These are phyloP conservation scores for Fraxinus angustifolia DNA, from an alignment of 305 asterid genomes.

Conservation along the genomic window DNA sequence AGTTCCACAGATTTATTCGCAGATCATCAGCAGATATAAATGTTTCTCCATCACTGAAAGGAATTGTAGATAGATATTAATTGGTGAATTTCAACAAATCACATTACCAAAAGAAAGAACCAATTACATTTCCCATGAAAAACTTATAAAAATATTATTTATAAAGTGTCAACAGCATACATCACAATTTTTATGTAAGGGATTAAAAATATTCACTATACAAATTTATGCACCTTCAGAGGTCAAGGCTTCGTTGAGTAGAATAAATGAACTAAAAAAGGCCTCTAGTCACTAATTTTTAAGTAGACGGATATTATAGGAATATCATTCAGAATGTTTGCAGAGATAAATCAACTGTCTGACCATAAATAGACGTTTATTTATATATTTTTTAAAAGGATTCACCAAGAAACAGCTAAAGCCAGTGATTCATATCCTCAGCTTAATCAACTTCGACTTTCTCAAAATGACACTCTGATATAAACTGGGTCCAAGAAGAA, in stretches of 20 bases:
- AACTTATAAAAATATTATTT: constrained; percentile 3
- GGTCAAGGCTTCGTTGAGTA: constrained; percentile 1
- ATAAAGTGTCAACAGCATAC: constrained; percentile 21
- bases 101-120: constrained; percentile 15
- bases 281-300: constrained; percentile 4
- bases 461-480: not conserved
- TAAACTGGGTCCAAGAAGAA: not conserved
- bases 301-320: constrained; percentile 15
- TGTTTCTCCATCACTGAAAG: constrained; percentile 88
- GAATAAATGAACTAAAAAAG: not conserved
- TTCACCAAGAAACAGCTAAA: not conserved
- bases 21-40: constrained; percentile 98
- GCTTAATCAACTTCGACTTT: not conserved
- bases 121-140: constrained; percentile 10
- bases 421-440: not conserved
- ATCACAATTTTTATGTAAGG: constrained; percentile 8
- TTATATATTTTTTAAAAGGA: not conserved
- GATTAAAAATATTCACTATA: not conserved
- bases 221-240: constrained; percentile 4
- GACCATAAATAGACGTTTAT: constrained; percentile 3
- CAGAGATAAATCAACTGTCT: not conserved
- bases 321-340: not conserved
- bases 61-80: constrained; percentile 21
- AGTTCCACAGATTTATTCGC: constrained; percentile 95
- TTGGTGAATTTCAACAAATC: constrained; percentile 2